A percentile compares a stretch with the other conserved stretches of the same genome.
Conservation (phyloP, 257 asterid species). For the Dorcoceras hygrometricum region DNA sequence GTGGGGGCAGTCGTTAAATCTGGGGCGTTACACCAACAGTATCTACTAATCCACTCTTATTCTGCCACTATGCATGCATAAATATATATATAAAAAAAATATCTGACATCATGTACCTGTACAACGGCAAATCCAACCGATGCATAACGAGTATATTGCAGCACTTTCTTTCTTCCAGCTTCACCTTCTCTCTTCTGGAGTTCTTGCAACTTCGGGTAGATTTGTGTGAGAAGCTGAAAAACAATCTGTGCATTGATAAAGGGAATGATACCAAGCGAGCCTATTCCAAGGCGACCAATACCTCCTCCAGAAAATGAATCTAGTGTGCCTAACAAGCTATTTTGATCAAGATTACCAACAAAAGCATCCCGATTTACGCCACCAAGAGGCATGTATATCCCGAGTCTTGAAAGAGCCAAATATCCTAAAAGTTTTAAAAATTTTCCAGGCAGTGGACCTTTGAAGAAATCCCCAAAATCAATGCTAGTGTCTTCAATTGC, state of each 20-base stretch:
- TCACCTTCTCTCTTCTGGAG: constrained; percentile 95
- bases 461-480: constrained; percentile 95
- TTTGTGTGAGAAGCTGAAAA: constrained; percentile 93
- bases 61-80: no score
- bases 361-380: constrained; percentile 95
- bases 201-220: constrained; percentile 94
- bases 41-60: no score
- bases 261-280: constrained; percentile 96
- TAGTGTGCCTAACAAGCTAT: constrained; percentile 85
- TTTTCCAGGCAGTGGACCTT: constrained; percentile 95
- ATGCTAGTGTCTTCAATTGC: constrained; percentile 97
- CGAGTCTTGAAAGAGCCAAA: constrained; percentile 86
- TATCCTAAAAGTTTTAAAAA: constrained; percentile 88
- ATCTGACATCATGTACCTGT: constrained; percentile 53
- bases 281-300: constrained; percentile 94
- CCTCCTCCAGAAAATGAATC: constrained; percentile 99
- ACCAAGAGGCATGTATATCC: constrained; percentile 94
- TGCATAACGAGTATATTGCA: constrained; percentile 98
- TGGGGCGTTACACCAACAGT: no score
- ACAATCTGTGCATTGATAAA: constrained; percentile 96
- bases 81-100: not conserved
- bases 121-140: constrained; percentile 96
- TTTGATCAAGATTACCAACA: constrained; percentile 83
- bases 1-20: no score
- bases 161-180: constrained; percentile 94